Evolutionary conservation across 768 basidiomycete genomes (phyloP), one percentile per base, ranked within the genome.

Genomic region (Tubosaeta brunneosetosa): DNA sequence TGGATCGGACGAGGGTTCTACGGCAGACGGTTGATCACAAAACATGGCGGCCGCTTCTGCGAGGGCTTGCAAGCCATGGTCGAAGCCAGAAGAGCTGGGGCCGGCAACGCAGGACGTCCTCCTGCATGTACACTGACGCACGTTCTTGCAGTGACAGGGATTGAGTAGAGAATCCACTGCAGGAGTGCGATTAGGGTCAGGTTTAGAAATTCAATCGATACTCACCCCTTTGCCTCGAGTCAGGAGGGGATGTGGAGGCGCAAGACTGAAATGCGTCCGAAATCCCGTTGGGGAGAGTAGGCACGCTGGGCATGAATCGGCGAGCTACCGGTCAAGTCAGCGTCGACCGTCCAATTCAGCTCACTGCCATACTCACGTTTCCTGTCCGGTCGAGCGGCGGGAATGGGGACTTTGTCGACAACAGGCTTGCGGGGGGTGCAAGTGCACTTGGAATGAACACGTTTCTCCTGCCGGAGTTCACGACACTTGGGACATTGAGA

Each of bases 401-500:
- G 66, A 27, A 71, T 67, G 25, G 70, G 68, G 3, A 70, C 51
- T 36, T 60, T 70, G 27, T 71, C 66, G 40, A 63, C 44, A 3
- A 43, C 32, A 29, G 61, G 52, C n/a, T 71, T 52, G 66, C 67
- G 71, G 8, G 75, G 73, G 50, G 77, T 74, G 57, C 91, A 92
- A 48, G 78, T 84, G 66, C 90, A 92, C 63, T 88, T 91, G 31
- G 88, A 86, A 64, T 93, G 91, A 31, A 91, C 76, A 55, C 80
- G 83, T 68, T 84, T 86, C 40, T 84, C 85, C 68, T 90, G 86
- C 16, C 93, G 81, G 32, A 89, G 77, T 60, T 90, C 82, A 33
- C 91, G 83, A 65, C 94, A 95, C 59, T 83, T 84, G 49, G 81
- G 77, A 71, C 94, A 97, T 66, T 95, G 93, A 7, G 93, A 91